Conservation (phyloP, 2,329 filamentous ascomycete species). For the Trichoderma cornu-damae region DNA sequence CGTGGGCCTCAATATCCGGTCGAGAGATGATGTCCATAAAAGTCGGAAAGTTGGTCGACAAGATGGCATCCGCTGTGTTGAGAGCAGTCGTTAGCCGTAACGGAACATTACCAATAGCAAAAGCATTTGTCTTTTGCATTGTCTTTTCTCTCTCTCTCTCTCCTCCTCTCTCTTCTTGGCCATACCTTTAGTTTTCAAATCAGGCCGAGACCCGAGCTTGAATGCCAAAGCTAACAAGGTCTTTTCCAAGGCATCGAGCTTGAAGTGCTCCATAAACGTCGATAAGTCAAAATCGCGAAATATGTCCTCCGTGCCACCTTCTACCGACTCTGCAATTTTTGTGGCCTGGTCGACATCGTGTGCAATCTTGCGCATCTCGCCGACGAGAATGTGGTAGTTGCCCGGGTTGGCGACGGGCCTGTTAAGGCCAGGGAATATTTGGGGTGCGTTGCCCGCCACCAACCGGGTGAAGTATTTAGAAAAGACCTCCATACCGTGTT, state of each 20-base stretch:
- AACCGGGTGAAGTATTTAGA: slow-evolving; percentile 92
- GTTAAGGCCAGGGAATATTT: slow-evolving; percentile 79
- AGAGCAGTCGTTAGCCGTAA: background rate
- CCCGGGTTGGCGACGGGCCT: slow-evolving; percentile 69
- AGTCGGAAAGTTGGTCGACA: slow-evolving; percentile 70
- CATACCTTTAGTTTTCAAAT: slow-evolving; percentile 83
- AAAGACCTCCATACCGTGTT: slow-evolving; percentile 98
- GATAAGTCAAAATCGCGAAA: slow-evolving; percentile 96
- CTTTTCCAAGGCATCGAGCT: slow-evolving; percentile 82
- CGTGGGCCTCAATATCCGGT: slow-evolving; percentile 56
- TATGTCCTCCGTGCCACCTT: slow-evolving; percentile 83
- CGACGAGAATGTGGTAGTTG: slow-evolving; percentile 75
- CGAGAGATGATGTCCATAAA: slow-evolving; percentile 73
- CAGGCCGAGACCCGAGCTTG: slow-evolving; percentile 71
- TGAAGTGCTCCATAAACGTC: slow-evolving; percentile 93
- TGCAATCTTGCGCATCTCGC: slow-evolving; percentile 81
- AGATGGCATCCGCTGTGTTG: slow-evolving; percentile 74
- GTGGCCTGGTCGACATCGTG: slow-evolving; percentile 75
- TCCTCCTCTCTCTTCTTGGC: too few species aligned
- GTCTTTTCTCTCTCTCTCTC: too few species aligned
- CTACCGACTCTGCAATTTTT: slow-evolving; percentile 90
- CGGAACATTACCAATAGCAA: background rate
- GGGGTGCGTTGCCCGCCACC: slow-evolving; percentile 81
- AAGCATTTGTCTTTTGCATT: too few species aligned
- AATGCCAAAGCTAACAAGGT: slow-evolving; percentile 84